Evolutionary conservation across 1,139 yeast genomes (phyloP).

Genomic region (Fermentozyma sake): DNA sequence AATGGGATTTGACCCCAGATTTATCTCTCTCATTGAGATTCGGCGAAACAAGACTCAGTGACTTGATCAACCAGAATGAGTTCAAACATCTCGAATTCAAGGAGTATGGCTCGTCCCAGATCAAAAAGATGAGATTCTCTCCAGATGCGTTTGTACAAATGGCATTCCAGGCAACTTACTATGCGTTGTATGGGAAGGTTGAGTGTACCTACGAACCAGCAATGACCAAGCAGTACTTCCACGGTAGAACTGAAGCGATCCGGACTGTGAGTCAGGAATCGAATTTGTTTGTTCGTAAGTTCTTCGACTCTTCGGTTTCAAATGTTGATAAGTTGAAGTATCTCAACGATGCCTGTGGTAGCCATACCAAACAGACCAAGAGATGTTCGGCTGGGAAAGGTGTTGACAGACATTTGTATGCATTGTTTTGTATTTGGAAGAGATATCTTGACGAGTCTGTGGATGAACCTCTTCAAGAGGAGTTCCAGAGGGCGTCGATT

Average conservation of each 20-base stretch:
- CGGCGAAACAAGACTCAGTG: slow-evolving; percentile 87
- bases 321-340: slow-evolving; percentile 57
- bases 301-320: slow-evolving; percentile 65
- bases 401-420: slow-evolving; percentile 87
- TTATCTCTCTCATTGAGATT: slow-evolving; percentile 76
- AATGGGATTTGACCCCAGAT: slow-evolving; percentile 80
- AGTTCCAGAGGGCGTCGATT: slow-evolving; percentile 12
- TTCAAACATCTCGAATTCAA: slow-evolving; percentile 77
- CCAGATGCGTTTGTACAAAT: slow-evolving; percentile 95
- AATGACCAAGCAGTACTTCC: slow-evolving; percentile 83
- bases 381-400: slow-evolving; percentile 75
- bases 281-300: slow-evolving; percentile 76
- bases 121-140: slow-evolving; percentile 81
- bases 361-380: slow-evolving; percentile 66
- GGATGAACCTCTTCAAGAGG: slow-evolving; percentile 3
- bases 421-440: slow-evolving; percentile 85
- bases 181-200: slow-evolving; percentile 86
- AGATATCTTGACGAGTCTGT: slow-evolving; percentile 45
- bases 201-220: slow-evolving; percentile 96
- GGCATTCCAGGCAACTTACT: slow-evolving; percentile 92
- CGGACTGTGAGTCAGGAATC: slow-evolving; percentile 81
- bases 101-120: slow-evolving; percentile 69
- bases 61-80: slow-evolving; percentile 85
- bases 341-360: slow-evolving; percentile 63
- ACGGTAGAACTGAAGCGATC: slow-evolving; percentile 91